Evolutionary conservation across 2,329 filamentous ascomycete species (phyloP), one percentile per base, ranked within the genome.

Genomic region (Fusarium continuum): DNA sequence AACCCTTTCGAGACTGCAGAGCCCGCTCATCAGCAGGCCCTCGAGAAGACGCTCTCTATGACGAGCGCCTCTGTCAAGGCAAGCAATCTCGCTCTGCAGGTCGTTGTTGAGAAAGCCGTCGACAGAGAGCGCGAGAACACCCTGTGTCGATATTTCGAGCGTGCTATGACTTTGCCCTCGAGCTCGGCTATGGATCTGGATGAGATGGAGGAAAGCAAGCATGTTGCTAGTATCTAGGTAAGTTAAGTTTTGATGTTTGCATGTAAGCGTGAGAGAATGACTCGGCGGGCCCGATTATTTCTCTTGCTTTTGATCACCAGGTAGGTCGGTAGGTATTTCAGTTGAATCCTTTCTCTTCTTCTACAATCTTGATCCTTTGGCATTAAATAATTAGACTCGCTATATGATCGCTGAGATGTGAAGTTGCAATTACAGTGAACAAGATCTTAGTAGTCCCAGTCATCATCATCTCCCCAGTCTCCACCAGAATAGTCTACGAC

Each of bases 401-500:
- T 63, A 45, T 29, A 55, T 50, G 47, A 47, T 41, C 34, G 44
- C 48, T 66, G 20, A 59, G 51, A 44, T 38, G 26, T 34, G 22
- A 54, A n/a, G 26, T 20, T 4, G 10, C 34, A 31, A 29, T 7
- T 46, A 54, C 31, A 61, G 32, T 31, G 13, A 23, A 47, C 19
- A 19, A 31, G 14, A 35, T n/a, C 36, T 58, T 40, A 71, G 52
- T 71, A 71, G 17, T 65, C 51, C 69, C 69, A 71, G 17, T 71
- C 68, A 31, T 71, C 69, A 3, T 71, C 68, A 11, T 69, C 68
- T 32, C 68, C 68, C 68, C 68, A 70, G 22, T 68, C 68, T 26
- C 68, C 68, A 9, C 68, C 68, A 41, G 68, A 70, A 44, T 70
- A 70, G 31, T 70, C 68, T 20, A 59, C 60, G 16, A 54, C 53